A percentile compares a stretch with the other conserved stretches of the same genome.
phyloP scores from a whole-genome alignment of 768 basidiomycete species.

The Suillus variegatus region DNA sequence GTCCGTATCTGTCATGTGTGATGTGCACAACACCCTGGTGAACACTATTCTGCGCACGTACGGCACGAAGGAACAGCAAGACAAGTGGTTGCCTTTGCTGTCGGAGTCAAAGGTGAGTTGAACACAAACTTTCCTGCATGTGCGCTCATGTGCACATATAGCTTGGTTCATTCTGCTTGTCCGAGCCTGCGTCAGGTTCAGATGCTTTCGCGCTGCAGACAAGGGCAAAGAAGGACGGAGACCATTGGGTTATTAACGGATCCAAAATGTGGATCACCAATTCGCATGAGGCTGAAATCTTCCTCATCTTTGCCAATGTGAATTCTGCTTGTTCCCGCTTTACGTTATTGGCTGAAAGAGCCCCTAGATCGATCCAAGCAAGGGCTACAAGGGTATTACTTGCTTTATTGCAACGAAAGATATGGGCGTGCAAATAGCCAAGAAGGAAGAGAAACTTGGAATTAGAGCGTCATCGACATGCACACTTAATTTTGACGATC shows the following conservation, averaged over 20 bases:
- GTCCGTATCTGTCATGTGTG: conserved; percentile 93
- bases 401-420: conserved; percentile 96
- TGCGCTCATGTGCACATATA: conserved; percentile 32
- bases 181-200: conserved; percentile 90
- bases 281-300: conserved; percentile 87
- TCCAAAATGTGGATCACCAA: conserved; percentile 99
- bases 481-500: conserved; percentile 90
- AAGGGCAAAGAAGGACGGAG: conserved; percentile 84
- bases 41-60: conserved; percentile 92
- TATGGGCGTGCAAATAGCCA: conserved; percentile 95
- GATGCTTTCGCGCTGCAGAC: conserved; percentile 98
- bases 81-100: conserved; percentile 86
- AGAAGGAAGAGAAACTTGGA: conserved; percentile 98
- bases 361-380: conserved; percentile 73
- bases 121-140: background rate
- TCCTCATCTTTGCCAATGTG: conserved; percentile 95
- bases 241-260: conserved; percentile 88
- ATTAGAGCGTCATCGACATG: conserved; percentile 97
- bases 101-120: conserved; percentile 67
- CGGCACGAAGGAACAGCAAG: conserved; percentile 81
- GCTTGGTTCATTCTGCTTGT: conserved; percentile 96
- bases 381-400: conserved; percentile 99
- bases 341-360: background rate
- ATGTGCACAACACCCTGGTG: conserved; percentile 98
- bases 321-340: background rate